Percentiles rank a stretch among this genome's conserved stretches.
Conservation (phyloP, 192 early-diverging fungal species). For the Coemansia sp. region DNA sequence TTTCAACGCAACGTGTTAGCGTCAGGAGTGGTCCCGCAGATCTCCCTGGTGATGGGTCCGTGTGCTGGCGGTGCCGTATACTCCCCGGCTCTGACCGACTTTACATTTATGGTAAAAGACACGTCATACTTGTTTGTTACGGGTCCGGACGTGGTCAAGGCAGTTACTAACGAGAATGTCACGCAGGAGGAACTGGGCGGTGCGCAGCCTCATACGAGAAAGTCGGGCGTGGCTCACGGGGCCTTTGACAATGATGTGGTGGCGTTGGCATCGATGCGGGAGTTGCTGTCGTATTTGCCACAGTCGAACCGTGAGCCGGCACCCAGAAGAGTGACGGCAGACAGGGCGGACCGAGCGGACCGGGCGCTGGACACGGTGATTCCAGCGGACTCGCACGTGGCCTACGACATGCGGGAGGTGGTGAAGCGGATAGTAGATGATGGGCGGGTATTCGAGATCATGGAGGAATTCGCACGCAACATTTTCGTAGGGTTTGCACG, state of each 20-base stretch:
- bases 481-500: constrained; percentile 89
- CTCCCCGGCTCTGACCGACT: constrained; percentile 95
- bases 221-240: constrained; percentile 88
- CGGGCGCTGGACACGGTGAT: constrained; percentile 79
- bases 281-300: constrained; percentile 86
- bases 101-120: constrained; percentile 95
- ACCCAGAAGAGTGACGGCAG: constrained; percentile 62
- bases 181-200: constrained; percentile 95
- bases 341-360: constrained; percentile 68
- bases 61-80: constrained; percentile 98
- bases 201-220: constrained; percentile 81
- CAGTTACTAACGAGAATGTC: constrained; percentile 90
- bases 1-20: constrained; percentile 91
- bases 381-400: constrained; percentile 84
- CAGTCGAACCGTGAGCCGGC: constrained; percentile 75
- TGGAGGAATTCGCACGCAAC: constrained; percentile 88
- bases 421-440: constrained; percentile 81
- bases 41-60: constrained; percentile 96
- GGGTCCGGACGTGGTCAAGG: constrained; percentile 94
- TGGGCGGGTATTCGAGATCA: constrained; percentile 85
- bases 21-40: constrained; percentile 92
- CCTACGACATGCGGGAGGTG: constrained; percentile 93
- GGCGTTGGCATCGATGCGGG: constrained; percentile 72
- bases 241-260: constrained; percentile 95
- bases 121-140: constrained; percentile 96